A percentile compares a stretch with the other conserved stretches of the same genome.
These are phyloP conservation scores for Castanopsis chinensis DNA, from an alignment of 306 rosid genomes.

Conservation along the genomic window DNA sequence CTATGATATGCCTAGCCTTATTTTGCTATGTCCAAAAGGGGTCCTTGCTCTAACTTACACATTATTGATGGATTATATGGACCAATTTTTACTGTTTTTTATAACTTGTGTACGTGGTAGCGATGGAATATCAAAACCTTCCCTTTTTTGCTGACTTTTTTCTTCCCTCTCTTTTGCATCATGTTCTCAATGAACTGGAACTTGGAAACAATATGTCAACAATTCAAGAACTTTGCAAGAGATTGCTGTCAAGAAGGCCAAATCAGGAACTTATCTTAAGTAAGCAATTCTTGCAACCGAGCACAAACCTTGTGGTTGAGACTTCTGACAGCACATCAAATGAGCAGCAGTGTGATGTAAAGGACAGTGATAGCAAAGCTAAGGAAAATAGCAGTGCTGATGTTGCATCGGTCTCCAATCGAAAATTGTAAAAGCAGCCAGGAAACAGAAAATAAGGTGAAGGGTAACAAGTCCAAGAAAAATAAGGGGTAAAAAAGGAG, in stretches of 20 bases:
- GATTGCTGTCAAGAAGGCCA: constrained; percentile 8
- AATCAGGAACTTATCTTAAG: constrained; percentile 2
- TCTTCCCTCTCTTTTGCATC: not conserved
- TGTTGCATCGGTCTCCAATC: no score
- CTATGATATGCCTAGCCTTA: no score
- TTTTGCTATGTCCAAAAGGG: no score
- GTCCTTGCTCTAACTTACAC: no score
- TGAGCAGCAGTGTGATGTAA: not conserved
- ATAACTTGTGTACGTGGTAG: no score
- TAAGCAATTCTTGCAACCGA: not conserved
- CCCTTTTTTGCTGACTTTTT: not conserved
- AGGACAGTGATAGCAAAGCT: not conserved
- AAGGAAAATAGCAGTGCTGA: not conserved
- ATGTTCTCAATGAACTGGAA: not conserved
- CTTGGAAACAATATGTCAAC: not conserved
- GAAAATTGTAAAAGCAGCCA: not conserved
- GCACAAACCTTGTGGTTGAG: not conserved
- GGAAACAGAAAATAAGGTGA: no score
- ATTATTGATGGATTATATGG: no score
- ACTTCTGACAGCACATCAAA: not conserved
- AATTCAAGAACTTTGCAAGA: constrained; percentile 3
- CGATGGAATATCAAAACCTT: not conserved
- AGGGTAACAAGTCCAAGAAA: not conserved
- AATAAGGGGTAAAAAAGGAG: not conserved
- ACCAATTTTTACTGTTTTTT: not conserved